Percentiles rank a stretch among this genome's conserved stretches.
phyloP scores from a whole-genome alignment of 306 rosid species.

The Vigna radiata region DNA sequence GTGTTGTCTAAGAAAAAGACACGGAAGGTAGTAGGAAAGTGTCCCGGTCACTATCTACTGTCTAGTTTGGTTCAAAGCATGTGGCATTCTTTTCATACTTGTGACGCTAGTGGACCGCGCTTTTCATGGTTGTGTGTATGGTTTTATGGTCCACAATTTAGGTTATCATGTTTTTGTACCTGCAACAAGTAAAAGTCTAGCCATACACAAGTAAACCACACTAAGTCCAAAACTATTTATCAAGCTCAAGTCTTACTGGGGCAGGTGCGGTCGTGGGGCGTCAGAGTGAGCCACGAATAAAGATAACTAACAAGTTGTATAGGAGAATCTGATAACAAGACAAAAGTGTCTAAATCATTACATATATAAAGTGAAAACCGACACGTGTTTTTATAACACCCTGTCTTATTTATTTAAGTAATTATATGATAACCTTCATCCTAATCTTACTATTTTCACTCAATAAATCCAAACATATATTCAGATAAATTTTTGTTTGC shows the following conservation, averaged over 20 bases:
- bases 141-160: constrained; percentile 11
- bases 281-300: background rate
- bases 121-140: constrained; percentile 9
- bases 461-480: background rate
- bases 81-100: constrained; percentile 29
- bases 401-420: background rate
- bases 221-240: background rate
- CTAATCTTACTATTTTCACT: background rate
- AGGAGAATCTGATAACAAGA: background rate
- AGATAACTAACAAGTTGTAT: constrained; percentile 9
- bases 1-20: constrained; percentile 8
- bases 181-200: background rate
- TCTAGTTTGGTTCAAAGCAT: constrained; percentile 28
- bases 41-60: constrained; percentile 31
- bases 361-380: background rate
- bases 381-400: background rate
- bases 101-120: constrained; percentile 37
- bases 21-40: constrained; percentile 42
- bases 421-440: background rate
- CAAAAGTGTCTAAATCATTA: background rate
- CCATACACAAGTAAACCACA: constrained; percentile 20
- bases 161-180: constrained; percentile 13
- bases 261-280: constrained; percentile 32
- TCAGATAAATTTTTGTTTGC: background rate
- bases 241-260: constrained; percentile 20